Base-by-base conservation (phyloP, 78 protist species). In the Planoprotostelium fungivorum region DNA sequence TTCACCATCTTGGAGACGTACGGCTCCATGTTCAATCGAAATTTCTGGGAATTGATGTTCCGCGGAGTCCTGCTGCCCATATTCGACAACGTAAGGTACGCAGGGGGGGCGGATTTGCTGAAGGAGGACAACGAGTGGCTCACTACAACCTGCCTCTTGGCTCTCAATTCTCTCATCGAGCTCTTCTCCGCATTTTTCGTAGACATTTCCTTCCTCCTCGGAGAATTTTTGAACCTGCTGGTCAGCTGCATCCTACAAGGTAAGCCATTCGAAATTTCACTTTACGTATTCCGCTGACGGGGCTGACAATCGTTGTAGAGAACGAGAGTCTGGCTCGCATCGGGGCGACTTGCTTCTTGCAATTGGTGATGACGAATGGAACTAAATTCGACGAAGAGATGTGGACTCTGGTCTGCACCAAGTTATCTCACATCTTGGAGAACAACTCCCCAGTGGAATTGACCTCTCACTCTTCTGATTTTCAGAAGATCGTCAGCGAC, bases 11-110 rank as follows among this genome's bases (percentile, higher is more conserved):
- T 97, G 36, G 89, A 90, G 25, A 10, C 51, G 34, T 86, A 94
- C 84, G 98, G 98, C 1, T 85, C 86, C 5, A 38, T 51, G 0
- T 98, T 97, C 89, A 28, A 29, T 0, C 1, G 85, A 29, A 84
- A 87, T 35, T 90, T 96, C 87, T 98, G 99, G 99, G 92, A 89
- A 87, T 88, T 96, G 36, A 90, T 97, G 29, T 96, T 97, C 89
- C 88, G 95, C 23, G 98, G 98, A 38, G 97, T 97, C 1, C 86
- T 97, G 28, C 89, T 96, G 63, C 99, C 98, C 29, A 92, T 98
- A 31, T 98, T 97, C 29, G 98, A 95, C 90, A 95, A 96, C 87
- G 92, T 92, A 0, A 93, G 96, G 1, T 94, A 94, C 28, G 37
- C 90, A 1, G 88, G 89, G 86, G 92, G 96, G 39, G 34, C 89